A percentile compares a stretch with the other conserved stretches of the same genome.
Evolutionary conservation across 208 protist species (phyloP).

Genomic region (Leishmania martiniquensis): DNA sequence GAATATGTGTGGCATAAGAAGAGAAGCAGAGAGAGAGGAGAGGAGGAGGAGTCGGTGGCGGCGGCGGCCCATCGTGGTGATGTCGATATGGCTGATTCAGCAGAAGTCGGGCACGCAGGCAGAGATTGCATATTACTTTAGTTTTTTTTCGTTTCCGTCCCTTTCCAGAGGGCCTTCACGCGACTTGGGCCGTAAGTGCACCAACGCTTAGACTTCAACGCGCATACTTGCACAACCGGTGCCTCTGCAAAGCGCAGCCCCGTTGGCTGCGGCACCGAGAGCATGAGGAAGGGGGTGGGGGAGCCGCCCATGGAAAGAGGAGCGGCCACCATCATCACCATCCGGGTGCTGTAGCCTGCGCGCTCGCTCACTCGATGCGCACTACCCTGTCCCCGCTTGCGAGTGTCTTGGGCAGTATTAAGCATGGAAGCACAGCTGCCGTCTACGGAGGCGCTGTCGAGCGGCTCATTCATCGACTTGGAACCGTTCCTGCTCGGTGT

Average conservation of each 20-base stretch:
- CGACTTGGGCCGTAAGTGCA: background rate
- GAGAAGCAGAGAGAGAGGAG: background rate
- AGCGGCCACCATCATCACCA: background rate
- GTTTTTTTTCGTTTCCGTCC: background rate
- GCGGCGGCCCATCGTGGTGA: no score
- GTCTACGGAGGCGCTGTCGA: background rate
- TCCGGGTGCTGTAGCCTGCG: background rate
- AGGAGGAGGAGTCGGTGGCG: no score
- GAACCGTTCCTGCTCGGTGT: background rate
- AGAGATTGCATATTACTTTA: background rate
- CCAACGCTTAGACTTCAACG: background rate
- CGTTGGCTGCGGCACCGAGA: background rate
- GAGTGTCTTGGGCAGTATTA: background rate
- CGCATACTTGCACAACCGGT: background rate
- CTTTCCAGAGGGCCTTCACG: background rate
- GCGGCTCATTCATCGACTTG: background rate
- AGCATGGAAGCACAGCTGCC: background rate
- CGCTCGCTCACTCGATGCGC: background rate
- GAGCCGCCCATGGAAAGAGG: background rate
- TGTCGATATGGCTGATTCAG: no score
- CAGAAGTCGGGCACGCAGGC: background rate
- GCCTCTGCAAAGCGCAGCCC: background rate
- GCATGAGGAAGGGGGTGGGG: no score
- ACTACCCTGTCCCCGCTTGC: background rate
- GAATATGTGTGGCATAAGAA: no score